Percentiles rank a stretch among this genome's conserved stretches.
These are phyloP conservation scores for Phalaenopsis aphrodite DNA, from an alignment of 106 monocot genomes.

Conservation along the genomic window DNA sequence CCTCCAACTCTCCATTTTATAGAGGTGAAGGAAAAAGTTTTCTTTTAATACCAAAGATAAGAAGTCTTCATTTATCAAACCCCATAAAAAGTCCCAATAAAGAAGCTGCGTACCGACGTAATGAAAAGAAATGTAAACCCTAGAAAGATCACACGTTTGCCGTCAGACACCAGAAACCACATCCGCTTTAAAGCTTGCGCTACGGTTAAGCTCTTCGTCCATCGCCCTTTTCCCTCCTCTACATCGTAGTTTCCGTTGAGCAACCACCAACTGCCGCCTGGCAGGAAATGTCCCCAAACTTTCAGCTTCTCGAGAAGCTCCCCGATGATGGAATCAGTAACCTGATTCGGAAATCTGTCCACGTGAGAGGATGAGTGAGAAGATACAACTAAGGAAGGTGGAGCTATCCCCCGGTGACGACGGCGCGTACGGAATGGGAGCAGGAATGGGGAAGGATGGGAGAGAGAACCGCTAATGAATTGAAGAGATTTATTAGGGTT, in stretches of 20 bases:
- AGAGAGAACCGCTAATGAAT: background rate
- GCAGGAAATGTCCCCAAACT: constrained; percentile 11
- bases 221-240: constrained; percentile 12
- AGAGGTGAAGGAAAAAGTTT: background rate
- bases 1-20: background rate
- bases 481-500: background rate
- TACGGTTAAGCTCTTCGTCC: constrained; percentile 17
- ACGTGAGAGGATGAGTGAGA: background rate
- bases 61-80: background rate
- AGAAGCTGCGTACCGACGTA: constrained; percentile 30
- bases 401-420: background rate
- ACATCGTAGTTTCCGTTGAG: constrained; percentile 14
- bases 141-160: constrained; percentile 35
- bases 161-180: constrained; percentile 48
- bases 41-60: too few species aligned
- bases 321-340: background rate
- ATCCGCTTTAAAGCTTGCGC: constrained; percentile 33
- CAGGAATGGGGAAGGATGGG: background rate
- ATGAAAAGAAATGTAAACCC: constrained; percentile 39
- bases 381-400: background rate
- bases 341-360: background rate
- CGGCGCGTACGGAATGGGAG: background rate
- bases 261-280: constrained; percentile 57
- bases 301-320: constrained; percentile 27
- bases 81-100: background rate